Conservation (phyloP, 2,329 filamentous ascomycete genomes). For the Raffaelea arxii region DNA sequence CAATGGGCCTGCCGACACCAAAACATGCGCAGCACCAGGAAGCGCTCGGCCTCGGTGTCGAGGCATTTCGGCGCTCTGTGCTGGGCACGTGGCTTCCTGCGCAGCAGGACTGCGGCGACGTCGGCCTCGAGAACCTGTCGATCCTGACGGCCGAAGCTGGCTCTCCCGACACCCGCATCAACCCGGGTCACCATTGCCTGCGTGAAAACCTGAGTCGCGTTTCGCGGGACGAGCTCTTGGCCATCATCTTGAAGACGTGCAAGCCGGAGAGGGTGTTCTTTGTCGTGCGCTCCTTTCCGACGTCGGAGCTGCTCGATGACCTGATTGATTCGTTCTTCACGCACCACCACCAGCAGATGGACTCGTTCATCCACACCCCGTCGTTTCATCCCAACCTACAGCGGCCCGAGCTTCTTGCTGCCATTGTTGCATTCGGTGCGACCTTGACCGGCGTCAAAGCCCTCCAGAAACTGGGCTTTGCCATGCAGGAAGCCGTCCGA, state of each 20-base stretch:
- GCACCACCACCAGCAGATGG: slow-evolving; percentile 44
- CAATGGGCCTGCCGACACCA: not conserved
- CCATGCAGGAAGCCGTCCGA: slow-evolving; percentile 42
- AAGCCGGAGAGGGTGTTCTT: slow-evolving; percentile 36
- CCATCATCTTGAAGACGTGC: slow-evolving; percentile 51
- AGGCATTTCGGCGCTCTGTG: slow-evolving; percentile 37
- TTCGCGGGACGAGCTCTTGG: slow-evolving; percentile 52
- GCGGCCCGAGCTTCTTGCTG: slow-evolving; percentile 49
- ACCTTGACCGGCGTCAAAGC: slow-evolving; percentile 43
- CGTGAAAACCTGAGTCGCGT: slow-evolving; percentile 34
- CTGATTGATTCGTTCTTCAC: slow-evolving; percentile 52
- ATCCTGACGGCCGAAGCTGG: slow-evolving; percentile 28
- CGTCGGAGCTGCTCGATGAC: slow-evolving; percentile 49
- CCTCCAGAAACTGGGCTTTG: slow-evolving; percentile 48
- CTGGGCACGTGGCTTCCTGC: slow-evolving; percentile 42
- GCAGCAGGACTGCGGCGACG: slow-evolving; percentile 32
- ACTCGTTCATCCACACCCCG: slow-evolving; percentile 52
- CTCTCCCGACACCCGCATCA: slow-evolving; percentile 26
- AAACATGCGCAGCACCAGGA: not conserved
- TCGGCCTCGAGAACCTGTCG: slow-evolving; percentile 34
- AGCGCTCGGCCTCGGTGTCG: slow-evolving; percentile 26
- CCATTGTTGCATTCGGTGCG: slow-evolving; percentile 52
- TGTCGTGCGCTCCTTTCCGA: slow-evolving; percentile 52
- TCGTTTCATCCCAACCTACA: slow-evolving; percentile 46
- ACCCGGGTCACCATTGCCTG: slow-evolving; percentile 19